Percentiles rank a stretch among this genome's conserved stretches.
Conservation (phyloP, 1,139 yeast genomes). For the Candida sp. region DNA sequence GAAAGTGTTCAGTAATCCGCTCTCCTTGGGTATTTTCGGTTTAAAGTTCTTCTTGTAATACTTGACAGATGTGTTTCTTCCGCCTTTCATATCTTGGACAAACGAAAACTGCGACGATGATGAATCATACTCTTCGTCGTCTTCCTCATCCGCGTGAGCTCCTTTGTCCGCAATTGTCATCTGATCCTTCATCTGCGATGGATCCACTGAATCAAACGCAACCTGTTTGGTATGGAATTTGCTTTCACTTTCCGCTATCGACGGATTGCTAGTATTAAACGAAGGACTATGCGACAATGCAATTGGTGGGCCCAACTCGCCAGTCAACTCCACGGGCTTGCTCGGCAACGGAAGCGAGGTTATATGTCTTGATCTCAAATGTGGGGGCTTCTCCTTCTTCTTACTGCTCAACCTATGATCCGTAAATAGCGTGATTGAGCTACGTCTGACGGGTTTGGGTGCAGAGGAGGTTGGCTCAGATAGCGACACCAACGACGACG, state of each 20-base stretch:
- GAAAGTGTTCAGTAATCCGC: constrained; percentile 21
- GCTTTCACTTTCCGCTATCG: constrained; percentile 18
- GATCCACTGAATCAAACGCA: constrained; percentile 15
- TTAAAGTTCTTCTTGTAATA: constrained; percentile 46
- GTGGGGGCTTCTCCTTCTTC: background rate
- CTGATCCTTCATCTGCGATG: constrained; percentile 2
- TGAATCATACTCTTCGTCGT: constrained; percentile 29
- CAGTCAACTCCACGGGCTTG: background rate
- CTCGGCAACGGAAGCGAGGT: constrained; percentile 2
- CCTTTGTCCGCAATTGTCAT: background rate
- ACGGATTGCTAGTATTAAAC: constrained; percentile 10
- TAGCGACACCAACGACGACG: background rate
- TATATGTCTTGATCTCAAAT: constrained; percentile 3
- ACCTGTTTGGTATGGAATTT: constrained; percentile 23
- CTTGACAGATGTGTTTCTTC: constrained; percentile 65
- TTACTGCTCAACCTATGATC: background rate
- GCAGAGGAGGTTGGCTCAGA: background rate
- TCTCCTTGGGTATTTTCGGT: constrained; percentile 1
- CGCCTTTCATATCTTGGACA: constrained; percentile 56
- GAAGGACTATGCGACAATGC: constrained; percentile 8
- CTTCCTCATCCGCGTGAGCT: constrained; percentile 17
- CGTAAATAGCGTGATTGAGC: background rate
- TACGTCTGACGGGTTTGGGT: background rate
- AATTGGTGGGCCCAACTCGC: constrained; percentile 18
- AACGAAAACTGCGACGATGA: constrained; percentile 60